These are phyloP conservation scores for Russula virescens DNA, from an alignment of 768 basidiomycete species.

Conservation along the genomic window DNA sequence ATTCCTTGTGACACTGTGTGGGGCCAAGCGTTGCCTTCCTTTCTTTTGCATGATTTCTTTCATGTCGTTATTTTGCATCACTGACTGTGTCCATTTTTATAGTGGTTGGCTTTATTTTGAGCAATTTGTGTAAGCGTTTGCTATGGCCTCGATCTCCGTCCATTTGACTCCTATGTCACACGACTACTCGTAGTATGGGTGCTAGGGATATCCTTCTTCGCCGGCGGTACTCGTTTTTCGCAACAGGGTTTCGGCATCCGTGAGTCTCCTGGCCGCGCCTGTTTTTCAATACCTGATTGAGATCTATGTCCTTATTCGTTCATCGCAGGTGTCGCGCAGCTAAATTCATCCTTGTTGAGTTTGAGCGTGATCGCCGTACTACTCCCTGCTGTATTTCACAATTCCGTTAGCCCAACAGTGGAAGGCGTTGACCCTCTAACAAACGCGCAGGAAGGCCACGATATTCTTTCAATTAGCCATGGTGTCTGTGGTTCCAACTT, in stretches of 20 bases:
- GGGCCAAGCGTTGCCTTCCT: not conserved
- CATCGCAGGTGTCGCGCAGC: constrained; percentile 48
- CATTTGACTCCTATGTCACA: constrained; percentile 7
- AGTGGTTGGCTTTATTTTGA: constrained; percentile 45
- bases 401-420: constrained; percentile 36
- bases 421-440: constrained; percentile 25
- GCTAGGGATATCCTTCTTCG: constrained; percentile 88
- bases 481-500: constrained; percentile 35
- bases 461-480: constrained; percentile 47
- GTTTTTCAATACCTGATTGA: not conserved
- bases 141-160: too few relatives aligned
- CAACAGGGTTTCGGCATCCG: constrained; percentile 75
- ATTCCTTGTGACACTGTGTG: not conserved
- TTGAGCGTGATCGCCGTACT: constrained; percentile 77
- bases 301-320: not conserved
- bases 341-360: constrained; percentile 70
- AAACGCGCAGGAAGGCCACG: constrained; percentile 33
- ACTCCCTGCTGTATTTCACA: constrained; percentile 75
- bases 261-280: constrained; percentile 34
- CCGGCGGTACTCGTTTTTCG: constrained; percentile 72
- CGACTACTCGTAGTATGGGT: constrained; percentile 51
- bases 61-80: not conserved
- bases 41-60: not conserved
- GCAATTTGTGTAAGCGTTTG: constrained; percentile 36
- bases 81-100: constrained; percentile 17